phyloP scores from a whole-genome alignment of 202 grass and related monocot species.

The Cymbopogon flexuosus region DNA sequence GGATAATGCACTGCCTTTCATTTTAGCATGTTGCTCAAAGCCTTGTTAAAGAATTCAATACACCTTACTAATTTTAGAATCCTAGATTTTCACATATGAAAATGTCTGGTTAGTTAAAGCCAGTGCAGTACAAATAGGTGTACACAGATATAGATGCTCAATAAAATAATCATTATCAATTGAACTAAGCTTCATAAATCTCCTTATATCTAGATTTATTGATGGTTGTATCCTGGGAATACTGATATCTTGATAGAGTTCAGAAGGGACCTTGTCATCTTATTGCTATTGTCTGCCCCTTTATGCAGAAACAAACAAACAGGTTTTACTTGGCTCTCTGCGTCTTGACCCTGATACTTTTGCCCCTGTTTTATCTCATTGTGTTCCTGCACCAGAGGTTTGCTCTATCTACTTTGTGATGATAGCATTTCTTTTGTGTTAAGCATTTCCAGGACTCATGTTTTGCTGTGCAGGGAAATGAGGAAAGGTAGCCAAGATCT shows the following conservation, averaged over 20 bases:
- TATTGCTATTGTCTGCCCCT: slow-evolving; percentile 7
- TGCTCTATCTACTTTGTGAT: slow-evolving; percentile 19
- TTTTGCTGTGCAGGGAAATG: slow-evolving; percentile 61
- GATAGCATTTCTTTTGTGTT: slow-evolving; percentile 14
- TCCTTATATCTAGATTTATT: slow-evolving; percentile 3
- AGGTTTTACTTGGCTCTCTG: slow-evolving; percentile 68
- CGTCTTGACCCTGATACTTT: slow-evolving; percentile 67
- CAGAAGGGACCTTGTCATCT: not conserved
- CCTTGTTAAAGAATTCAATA: not conserved
- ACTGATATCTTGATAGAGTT: not conserved
- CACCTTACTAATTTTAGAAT: not conserved
- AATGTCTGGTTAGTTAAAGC: not conserved
- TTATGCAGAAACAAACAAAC: slow-evolving; percentile 77
- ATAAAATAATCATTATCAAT: not conserved
- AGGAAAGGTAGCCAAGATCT: slow-evolving; percentile 61
- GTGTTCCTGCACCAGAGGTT: slow-evolving; percentile 91
- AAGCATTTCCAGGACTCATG: slow-evolving; percentile 19
- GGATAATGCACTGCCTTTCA: not conserved
- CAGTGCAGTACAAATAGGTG: not conserved
- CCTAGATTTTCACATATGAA: not conserved
- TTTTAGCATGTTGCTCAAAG: not conserved
- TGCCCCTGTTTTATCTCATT: slow-evolving; percentile 90
- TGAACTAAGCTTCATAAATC: not conserved
- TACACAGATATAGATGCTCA: not conserved
- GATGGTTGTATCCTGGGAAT: not conserved